Base-by-base conservation (phyloP, 441 rosid genomes). In the Geranium incanum region DNA sequence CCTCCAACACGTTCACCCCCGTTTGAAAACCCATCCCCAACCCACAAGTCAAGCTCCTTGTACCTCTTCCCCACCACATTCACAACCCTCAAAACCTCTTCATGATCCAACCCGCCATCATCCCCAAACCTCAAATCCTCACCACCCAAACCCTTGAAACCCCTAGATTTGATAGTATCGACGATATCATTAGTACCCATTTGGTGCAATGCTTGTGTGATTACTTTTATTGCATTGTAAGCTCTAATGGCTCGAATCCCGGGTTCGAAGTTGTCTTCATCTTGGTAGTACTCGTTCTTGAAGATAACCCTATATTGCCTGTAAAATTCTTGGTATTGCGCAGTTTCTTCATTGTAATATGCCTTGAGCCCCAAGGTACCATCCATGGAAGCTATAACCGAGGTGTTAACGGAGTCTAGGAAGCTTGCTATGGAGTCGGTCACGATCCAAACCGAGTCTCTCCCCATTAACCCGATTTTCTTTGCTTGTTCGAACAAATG, bases 331-430 rank as follows among this genome's bases (percentile, higher is more conserved):
- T 8, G 15, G 66, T 76, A 83, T n/a, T 72, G 33, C 11, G 5
- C 6, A 13, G 15, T 68, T 5, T 48, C 62, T 28, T 80, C 75
- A 2, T 80, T 15, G 75, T 60, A 77, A 37, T 75, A 69, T 0
- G 68, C 48, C 72, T 78, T 81, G 77, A 87, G 73, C 62, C 86
- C 88, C 19, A 86, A 6, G 60, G 84, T 72, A 38, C 88, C 92
- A 72, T 84, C 78, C 83, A 83, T 79, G 11, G 83, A 78, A 66
- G 78, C 68, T 64, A 81, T 75, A 68, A 80, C 81, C 2, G 83
- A 77, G 43, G 81, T 63, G 68, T 81, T 73, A 69, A 80, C 52
- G 0, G 85, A 83, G 60, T 81, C 86, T 0, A 87, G 66, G 16
- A 72, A 81, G 55, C 59, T 75, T 1, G 86, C 43, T 38, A 84